Evolutionary conservation across 495 filamentous ascomycete species (phyloP).

Genomic region (Penicillium manginii): DNA sequence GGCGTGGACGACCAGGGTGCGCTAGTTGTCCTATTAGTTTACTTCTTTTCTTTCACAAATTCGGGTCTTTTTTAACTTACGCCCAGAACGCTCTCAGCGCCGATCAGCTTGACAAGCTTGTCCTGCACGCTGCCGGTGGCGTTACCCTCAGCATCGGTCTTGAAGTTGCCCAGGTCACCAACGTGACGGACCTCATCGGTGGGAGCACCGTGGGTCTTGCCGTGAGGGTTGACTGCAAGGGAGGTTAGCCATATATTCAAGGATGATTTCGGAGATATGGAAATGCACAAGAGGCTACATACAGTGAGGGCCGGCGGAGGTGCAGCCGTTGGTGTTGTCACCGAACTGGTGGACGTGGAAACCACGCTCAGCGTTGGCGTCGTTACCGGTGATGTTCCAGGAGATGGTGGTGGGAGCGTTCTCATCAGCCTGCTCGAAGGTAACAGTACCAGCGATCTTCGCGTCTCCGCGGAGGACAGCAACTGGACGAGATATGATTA

Average conservation of each 20-base stretch:
- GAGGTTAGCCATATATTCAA: slow-evolving; percentile 2
- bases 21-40: slow-evolving; percentile 50
- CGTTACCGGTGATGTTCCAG: slow-evolving; percentile 91
- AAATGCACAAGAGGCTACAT: slow-evolving; percentile 36
- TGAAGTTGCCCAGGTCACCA: slow-evolving; percentile 95
- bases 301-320: slow-evolving; percentile 96
- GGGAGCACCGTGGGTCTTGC: slow-evolving; percentile 90
- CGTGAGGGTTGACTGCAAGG: slow-evolving; percentile 83
- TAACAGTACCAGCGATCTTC: slow-evolving; percentile 87
- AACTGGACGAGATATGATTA: slow-evolving; percentile 56
- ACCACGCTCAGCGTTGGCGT: slow-evolving; percentile 93
- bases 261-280: neutral
- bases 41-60: neutral
- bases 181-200: slow-evolving; percentile 84
- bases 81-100: slow-evolving; percentile 91
- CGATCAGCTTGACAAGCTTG: slow-evolving; percentile 88
- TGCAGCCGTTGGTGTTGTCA: slow-evolving; percentile 99
- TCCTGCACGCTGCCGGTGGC: slow-evolving; percentile 76
- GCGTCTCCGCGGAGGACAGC: slow-evolving; percentile 96
- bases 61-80: slow-evolving; percentile 59
- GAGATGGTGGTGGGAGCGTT: slow-evolving; percentile 78
- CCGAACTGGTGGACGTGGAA: slow-evolving; percentile 99
- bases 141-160: slow-evolving; percentile 90
- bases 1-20: slow-evolving; percentile 91
- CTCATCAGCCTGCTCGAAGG: slow-evolving; percentile 90